These are phyloP conservation scores for Leccinum angustisporum DNA, from an alignment of 1,284 basidiomycete genomes.

Conservation along the genomic window DNA sequence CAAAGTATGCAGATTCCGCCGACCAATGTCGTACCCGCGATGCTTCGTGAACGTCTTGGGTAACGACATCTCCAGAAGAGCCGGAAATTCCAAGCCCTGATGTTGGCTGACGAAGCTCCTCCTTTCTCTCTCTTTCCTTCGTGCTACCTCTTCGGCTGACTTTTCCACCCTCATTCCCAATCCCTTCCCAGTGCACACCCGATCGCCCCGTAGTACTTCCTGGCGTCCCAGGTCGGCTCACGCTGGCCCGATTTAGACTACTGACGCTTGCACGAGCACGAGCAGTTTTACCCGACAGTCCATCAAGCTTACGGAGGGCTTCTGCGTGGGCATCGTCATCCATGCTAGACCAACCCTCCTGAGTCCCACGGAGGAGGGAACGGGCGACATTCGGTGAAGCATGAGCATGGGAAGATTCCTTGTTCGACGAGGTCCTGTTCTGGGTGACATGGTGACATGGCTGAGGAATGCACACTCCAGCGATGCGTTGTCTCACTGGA, in stretches of 20 bases:
- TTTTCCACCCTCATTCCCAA: slow-evolving; percentile 49
- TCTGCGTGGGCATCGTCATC: slow-evolving; percentile 89
- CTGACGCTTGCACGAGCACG: slow-evolving; percentile 65
- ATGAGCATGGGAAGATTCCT: slow-evolving; percentile 42
- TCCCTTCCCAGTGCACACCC: slow-evolving; percentile 65
- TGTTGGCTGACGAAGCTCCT: slow-evolving; percentile 34
- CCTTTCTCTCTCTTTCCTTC: slow-evolving; percentile 46
- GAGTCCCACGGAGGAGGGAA: slow-evolving; percentile 73
- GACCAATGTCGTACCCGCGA: slow-evolving; percentile 34
- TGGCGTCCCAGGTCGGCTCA: slow-evolving; percentile 77
- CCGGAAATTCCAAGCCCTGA: slow-evolving; percentile 38
- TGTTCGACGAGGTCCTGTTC: slow-evolving; percentile 44
- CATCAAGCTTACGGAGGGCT: slow-evolving; percentile 91
- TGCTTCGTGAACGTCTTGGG: slow-evolving; percentile 41
- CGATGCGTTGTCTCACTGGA: too few species aligned
- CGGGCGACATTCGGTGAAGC: slow-evolving; percentile 71
- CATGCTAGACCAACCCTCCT: slow-evolving; percentile 82
- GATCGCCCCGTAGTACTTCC: slow-evolving; percentile 47
- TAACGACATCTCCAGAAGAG: slow-evolving; percentile 33
- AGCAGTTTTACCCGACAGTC: slow-evolving; percentile 74
- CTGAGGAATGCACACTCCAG: too few species aligned
- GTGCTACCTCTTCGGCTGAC: slow-evolving; percentile 50
- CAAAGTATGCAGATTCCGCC: slow-evolving; percentile 74
- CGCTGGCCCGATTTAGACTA: slow-evolving; percentile 60
- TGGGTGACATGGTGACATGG: too few species aligned